Evolutionary conservation across 768 basidiomycete genomes (phyloP).

Genomic region (Chalciporus piperatus): DNA sequence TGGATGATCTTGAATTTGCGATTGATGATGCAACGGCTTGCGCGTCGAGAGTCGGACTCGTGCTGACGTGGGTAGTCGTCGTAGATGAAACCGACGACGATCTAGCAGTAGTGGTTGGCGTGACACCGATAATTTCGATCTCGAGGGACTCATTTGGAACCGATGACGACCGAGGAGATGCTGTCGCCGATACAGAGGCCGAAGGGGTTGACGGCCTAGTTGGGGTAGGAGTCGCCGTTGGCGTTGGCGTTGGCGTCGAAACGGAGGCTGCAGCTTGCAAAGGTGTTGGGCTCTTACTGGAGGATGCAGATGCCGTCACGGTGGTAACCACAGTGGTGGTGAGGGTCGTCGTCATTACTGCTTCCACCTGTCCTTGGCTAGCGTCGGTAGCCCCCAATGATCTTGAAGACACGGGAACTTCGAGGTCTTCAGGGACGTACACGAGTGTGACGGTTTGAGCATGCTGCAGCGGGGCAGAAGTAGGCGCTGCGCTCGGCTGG

Average conservation of each 20-base stretch:
- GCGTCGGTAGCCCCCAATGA: background rate
- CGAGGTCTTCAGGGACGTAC: slow-evolving; percentile 43
- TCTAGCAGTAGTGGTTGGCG: background rate
- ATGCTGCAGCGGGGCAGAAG: slow-evolving; percentile 9
- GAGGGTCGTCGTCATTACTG: slow-evolving; percentile 25
- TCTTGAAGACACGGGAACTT: slow-evolving; percentile 18
- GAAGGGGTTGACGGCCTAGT: slow-evolving; percentile 4
- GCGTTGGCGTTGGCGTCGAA: background rate
- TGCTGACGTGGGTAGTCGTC: background rate
- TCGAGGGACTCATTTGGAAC: slow-evolving; percentile 15
- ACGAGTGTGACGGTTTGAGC: slow-evolving; percentile 48
- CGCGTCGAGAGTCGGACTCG: slow-evolving; percentile 12
- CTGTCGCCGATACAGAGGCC: background rate
- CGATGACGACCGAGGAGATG: background rate
- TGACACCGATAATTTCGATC: slow-evolving; percentile 19
- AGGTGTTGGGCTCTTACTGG: slow-evolving; percentile 5
- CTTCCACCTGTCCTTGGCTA: background rate
- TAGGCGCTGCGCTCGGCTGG: slow-evolving; percentile 14
- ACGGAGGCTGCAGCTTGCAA: slow-evolving; percentile 17
- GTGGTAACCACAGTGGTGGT: slow-evolving; percentile 22
- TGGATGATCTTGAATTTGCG: slow-evolving; percentile 3
- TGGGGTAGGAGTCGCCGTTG: background rate
- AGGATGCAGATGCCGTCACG: slow-evolving; percentile 4
- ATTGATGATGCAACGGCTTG: slow-evolving; percentile 20
- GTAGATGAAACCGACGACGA: slow-evolving; percentile 3